phyloP scores from a whole-genome alignment of 2,329 filamentous ascomycete species.

The Beauveria bassiana region DNA sequence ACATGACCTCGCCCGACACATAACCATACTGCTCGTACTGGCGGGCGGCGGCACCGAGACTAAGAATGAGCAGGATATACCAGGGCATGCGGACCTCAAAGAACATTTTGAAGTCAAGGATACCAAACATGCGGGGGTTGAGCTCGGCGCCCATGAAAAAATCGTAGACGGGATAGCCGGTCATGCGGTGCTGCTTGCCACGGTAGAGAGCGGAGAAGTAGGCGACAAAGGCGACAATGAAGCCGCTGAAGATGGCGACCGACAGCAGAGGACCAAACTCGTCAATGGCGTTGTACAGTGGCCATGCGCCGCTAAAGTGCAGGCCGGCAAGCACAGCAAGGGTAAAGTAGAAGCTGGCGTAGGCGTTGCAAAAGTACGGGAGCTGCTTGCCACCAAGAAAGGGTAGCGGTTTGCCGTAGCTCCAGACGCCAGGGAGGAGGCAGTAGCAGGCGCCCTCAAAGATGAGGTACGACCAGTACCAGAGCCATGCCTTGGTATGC shows the following conservation, averaged over 20 bases:
- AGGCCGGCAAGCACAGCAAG: conserved; percentile 62
- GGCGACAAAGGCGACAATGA: conserved; percentile 71
- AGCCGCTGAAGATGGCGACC: conserved; percentile 88
- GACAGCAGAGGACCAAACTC: conserved; percentile 91
- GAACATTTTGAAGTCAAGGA: conserved; percentile 94
- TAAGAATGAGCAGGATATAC: conserved; percentile 80
- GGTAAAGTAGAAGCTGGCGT: conserved; percentile 80
- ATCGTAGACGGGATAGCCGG: conserved; percentile 74
- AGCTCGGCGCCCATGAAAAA: conserved; percentile 92
- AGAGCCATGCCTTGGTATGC: conserved; percentile 71
- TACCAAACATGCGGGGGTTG: conserved; percentile 79
- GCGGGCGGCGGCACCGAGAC: conserved; percentile 66
- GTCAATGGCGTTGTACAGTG: conserved; percentile 84
- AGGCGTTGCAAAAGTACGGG: conserved; percentile 88
- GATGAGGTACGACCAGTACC: conserved; percentile 91
- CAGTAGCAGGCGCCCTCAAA: conserved; percentile 80
- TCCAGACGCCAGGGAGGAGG: conserved; percentile 76
- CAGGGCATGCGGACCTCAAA: conserved; percentile 88
- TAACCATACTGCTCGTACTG: conserved; percentile 83
- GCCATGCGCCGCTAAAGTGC: conserved; percentile 79
- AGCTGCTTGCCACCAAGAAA: conserved; percentile 80
- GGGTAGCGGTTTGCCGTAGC: conserved; percentile 79
- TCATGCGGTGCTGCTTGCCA: conserved; percentile 87
- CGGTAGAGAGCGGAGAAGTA: conserved; percentile 79
- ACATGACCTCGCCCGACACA: conserved; percentile 74